Evolutionary conservation across 2,329 filamentous ascomycete species (phyloP).

Genomic region (Colletotrichum eremochloae): DNA sequence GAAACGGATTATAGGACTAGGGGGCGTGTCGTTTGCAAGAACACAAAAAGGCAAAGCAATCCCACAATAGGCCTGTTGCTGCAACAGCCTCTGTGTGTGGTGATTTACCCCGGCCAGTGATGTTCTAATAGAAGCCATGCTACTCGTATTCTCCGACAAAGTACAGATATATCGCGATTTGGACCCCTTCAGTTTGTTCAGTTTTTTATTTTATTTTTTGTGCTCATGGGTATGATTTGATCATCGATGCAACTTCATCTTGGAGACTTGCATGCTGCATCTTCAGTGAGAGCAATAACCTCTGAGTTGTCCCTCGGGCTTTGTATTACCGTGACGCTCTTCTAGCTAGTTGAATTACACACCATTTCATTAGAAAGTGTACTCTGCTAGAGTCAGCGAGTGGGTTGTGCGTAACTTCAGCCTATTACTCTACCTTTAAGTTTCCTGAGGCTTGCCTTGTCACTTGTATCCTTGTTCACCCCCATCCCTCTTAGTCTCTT

Average conservation of each 20-base stretch:
- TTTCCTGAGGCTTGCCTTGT: background rate
- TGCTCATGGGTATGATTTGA: too few relatives aligned
- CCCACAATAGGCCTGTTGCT: background rate
- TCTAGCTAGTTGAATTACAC: too few relatives aligned
- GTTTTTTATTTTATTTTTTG: too few relatives aligned
- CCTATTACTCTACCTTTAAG: background rate
- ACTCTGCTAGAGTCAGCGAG: background rate
- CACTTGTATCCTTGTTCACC: too few relatives aligned
- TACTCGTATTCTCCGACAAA: background rate
- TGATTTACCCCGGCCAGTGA: background rate
- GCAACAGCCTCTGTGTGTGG: too few relatives aligned
- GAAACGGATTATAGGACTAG: conserved; percentile 61
- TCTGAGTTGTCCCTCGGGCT: background rate
- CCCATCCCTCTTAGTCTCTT: too few relatives aligned
- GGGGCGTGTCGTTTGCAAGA: background rate
- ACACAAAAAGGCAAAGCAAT: background rate
- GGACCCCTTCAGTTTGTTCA: background rate
- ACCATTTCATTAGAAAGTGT: background rate
- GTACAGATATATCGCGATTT: background rate
- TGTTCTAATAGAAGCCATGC: background rate
- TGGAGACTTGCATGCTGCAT: background rate
- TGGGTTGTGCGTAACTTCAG: background rate
- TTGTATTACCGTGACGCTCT: background rate
- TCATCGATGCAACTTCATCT: background rate
- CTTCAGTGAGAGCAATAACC: background rate